These are phyloP conservation scores for Oxyria digyna DNA, from an alignment of 148 eudicot species.

Conservation along the genomic window DNA sequence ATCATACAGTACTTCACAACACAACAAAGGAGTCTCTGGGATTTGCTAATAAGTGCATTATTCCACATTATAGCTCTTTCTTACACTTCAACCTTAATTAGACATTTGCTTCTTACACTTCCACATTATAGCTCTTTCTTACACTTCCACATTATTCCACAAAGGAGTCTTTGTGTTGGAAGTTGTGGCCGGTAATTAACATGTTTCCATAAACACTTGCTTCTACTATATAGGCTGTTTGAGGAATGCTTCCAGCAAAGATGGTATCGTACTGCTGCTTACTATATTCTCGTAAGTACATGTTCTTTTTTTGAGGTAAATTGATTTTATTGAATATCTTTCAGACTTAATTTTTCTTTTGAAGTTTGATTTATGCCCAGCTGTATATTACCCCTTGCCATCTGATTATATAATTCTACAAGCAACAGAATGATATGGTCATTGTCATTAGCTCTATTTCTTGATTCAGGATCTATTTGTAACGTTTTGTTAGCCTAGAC, in stretches of 20 bases:
- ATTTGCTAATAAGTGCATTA: too few relatives aligned
- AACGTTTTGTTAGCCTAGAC: background rate
- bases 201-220: background rate
- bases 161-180: background rate
- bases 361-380: background rate
- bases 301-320: background rate
- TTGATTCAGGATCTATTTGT: too few relatives aligned
- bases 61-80: background rate
- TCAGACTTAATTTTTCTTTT: too few relatives aligned
- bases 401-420: background rate
- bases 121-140: background rate
- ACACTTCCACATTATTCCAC: background rate
- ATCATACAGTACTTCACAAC: too few relatives aligned
- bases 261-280: slow-evolving; percentile 97
- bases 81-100: background rate
- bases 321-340: background rate
- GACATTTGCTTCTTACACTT: too few relatives aligned
- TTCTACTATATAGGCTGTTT: slow-evolving; percentile 51
- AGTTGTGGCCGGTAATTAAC: background rate
- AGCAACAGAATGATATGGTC: background rate
- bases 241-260: slow-evolving; percentile 94
- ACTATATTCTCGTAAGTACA: slow-evolving; percentile 83
- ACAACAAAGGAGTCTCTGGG: too few relatives aligned
- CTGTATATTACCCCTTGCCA: background rate
- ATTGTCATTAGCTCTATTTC: too few relatives aligned